Evolutionary conservation across 371 early-diverging fungal genomes (phyloP), one percentile per base, ranked within the genome.

Genomic region (Mortierella sp.): DNA sequence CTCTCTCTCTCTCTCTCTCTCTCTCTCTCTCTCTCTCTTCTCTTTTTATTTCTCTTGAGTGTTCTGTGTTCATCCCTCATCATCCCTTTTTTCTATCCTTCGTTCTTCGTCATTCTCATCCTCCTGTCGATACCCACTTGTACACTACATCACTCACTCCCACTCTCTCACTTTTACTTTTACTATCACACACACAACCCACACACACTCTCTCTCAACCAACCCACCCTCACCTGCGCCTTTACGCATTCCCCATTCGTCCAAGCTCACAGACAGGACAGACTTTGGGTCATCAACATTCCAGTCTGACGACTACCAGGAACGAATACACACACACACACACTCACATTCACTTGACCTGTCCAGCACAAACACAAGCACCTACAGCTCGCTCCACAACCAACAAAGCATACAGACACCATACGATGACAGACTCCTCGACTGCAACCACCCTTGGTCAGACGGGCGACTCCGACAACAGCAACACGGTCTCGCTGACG

Each of bases 401-500:
- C 31, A 29, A 24, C 10, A 5, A 64, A 37, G 10, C 31, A 9
- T 40, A 45, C 14, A 52, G 8, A 16, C 31, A 41, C n/a, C 1
- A 68, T 58, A 40, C 58, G 55, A 34, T 70, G 19, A 55, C 74
- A 24, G 26, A 70, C 44, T 24, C 58, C 4, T n/a, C 71, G 19
- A 39, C 70, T 53, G 26, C 73, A n/a, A n/a, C n/a, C 9, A 7
- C 74, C 5, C 55, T 66, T 31, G 76, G 37, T 22, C 37, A 45
- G 2, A 43, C 64, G 13, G 64, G 66, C 53, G 82, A 74, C 34
- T n/a, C 78, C 26, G 47, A 24, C 11, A 26, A n/a, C 52, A 26
- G 13, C 52, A 52, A 68, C 69, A 48, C n/a, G 2, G 77, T 82
- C n/a, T 39, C 75, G 0, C 71, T 82, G 44, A 82, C 82, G 2